Base-by-base conservation (phyloP, 2,329 filamentous ascomycete genomes). In the Golovinomyces cichoracearum region DNA sequence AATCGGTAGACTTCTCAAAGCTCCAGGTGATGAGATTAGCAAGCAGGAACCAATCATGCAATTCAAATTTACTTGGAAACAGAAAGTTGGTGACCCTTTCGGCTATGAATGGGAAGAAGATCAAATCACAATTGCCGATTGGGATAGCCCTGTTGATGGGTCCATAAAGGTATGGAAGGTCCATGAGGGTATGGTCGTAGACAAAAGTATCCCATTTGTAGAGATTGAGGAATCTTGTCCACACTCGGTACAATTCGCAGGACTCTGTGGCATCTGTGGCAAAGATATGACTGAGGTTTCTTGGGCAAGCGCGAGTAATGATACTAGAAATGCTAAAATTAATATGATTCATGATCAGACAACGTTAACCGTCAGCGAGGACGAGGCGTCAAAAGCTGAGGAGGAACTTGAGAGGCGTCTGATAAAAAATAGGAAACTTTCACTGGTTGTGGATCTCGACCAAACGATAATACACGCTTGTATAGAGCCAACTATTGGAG, bases 381-480 rank as follows among this genome's bases (percentile, higher is more conserved):
- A 73, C 51, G 83, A 93, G 60, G 90, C 90, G 13, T 74, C 74
- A 45, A 77, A 76, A 54, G 79, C 83, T 50, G 88, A 95, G 63
- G 78, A 86, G 60, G 81, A 93, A 56, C 73, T 84, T 13, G 93
- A 94, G 66, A 74, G 77, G 52, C 78, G 88, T 19, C 69, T 98
- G 38, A 68, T 98, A 40, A 71, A 77, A 51, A 74, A 80, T 52
- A 76, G 80, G 56, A 93, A 93, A 65, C 72, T 98, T 41, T 93
- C 83, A 42, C 71, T 98, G 41, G 90, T 98, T 23, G 90, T 98
- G 56, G 90, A 98, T 69, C 70, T 98, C 49, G 90, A 98, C 62
- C 88, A 95, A 67, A 98, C 90, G 50, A 90, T 98, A 58, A 98
- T 98, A 55, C 90, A 98, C 63, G 90, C 90, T 23, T 93, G 85